These are phyloP conservation scores for Mimosa bimucronata DNA, from an alignment of 306 rosid genomes.

Conservation along the genomic window DNA sequence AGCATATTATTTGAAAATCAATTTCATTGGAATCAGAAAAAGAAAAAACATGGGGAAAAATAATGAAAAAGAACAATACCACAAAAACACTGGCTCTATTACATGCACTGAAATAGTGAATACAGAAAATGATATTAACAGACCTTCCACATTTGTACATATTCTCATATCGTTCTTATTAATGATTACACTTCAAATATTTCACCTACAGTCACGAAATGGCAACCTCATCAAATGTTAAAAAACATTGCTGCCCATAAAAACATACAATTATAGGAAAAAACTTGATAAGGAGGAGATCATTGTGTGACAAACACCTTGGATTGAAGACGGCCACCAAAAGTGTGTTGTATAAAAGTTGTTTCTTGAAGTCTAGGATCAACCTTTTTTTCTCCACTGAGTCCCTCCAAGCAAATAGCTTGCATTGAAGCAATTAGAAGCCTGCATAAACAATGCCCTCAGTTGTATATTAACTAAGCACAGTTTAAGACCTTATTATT, in stretches of 20 bases:
- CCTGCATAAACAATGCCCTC: slow-evolving; percentile 51
- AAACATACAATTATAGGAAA: not conserved
- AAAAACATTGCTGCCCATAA: not conserved
- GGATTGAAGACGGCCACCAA: slow-evolving; percentile 83
- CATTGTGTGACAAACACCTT: slow-evolving; percentile 51
- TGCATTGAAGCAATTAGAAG: slow-evolving; percentile 90
- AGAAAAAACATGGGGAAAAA: too few relatives aligned
- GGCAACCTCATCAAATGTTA: slow-evolving; percentile 33
- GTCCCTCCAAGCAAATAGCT: slow-evolving; percentile 84
- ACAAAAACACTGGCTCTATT: too few relatives aligned
- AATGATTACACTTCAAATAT: slow-evolving; percentile 80
- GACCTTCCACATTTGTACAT: slow-evolving; percentile 94
- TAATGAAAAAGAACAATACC: too few relatives aligned
- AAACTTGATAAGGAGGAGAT: not conserved
- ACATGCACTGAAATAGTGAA: slow-evolving; percentile 7
- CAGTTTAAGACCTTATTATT: slow-evolving; percentile 16
- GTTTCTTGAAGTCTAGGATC: slow-evolving; percentile 83
- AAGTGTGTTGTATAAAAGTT: slow-evolving; percentile 81
- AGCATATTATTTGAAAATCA: too few relatives aligned
- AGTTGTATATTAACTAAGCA: slow-evolving; percentile 28
- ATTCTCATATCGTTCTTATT: slow-evolving; percentile 81
- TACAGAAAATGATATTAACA: slow-evolving; percentile 25
- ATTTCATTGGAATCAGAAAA: too few relatives aligned
- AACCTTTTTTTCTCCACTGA: slow-evolving; percentile 81
- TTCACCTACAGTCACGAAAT: slow-evolving; percentile 56